phyloP scores from a whole-genome alignment of 2,329 filamentous ascomycete species.

The Fusarium nematophilum region DNA sequence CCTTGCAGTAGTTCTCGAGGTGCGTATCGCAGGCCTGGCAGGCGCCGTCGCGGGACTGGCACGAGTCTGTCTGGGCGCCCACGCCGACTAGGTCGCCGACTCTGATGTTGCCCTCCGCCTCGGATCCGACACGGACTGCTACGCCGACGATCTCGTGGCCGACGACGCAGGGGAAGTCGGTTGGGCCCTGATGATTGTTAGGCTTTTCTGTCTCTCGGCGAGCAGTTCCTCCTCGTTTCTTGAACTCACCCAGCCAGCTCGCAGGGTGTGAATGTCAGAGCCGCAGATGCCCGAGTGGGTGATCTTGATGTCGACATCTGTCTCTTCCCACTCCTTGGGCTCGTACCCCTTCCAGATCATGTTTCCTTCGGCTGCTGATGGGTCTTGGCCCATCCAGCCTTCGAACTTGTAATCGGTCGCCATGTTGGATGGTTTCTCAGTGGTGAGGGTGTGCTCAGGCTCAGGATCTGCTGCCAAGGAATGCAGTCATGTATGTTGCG shows the following conservation, averaged over 20 bases:
- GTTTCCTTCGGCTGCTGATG: conserved; percentile 57
- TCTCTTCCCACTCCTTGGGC: conserved; percentile 72
- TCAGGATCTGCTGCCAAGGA: neutral
- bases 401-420: conserved; percentile 56
- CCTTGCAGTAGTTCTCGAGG: conserved; percentile 51
- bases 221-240: conserved; percentile 43
- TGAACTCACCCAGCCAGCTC: conserved; percentile 58
- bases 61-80: conserved; percentile 69
- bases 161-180: conserved; percentile 58
- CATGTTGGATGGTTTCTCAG: neutral
- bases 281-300: conserved; percentile 74
- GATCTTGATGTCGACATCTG: conserved; percentile 72
- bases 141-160: conserved; percentile 75
- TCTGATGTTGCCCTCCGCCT: conserved; percentile 59
- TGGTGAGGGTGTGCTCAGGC: neutral
- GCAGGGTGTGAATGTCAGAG: conserved; percentile 67
- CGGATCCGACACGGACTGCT: conserved; percentile 63
- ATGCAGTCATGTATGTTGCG: neutral
- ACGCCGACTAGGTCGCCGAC: conserved; percentile 73
- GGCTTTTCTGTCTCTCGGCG: conserved; percentile 49
- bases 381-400: conserved; percentile 61
- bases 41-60: conserved; percentile 60
- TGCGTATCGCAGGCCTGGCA: conserved; percentile 49
- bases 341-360: conserved; percentile 66
- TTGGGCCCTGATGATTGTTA: neutral